A percentile compares a stretch with the other conserved stretches of the same genome.
Conservation (phyloP, 345 rosid genomes). For the Citropsis articulata region DNA sequence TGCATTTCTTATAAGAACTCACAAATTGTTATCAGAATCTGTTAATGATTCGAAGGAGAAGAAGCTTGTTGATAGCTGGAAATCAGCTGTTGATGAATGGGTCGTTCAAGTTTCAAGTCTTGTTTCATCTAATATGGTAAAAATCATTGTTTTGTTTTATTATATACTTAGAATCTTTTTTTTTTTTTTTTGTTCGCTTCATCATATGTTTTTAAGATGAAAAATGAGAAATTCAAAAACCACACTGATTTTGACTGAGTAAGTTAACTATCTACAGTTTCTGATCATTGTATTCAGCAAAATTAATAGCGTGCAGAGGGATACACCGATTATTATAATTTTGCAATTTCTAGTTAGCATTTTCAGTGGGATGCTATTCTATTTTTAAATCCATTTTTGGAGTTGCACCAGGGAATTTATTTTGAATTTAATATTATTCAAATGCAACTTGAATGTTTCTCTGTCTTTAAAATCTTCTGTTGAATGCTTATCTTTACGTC, state of each 20-base stretch:
- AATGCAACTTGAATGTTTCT: background rate
- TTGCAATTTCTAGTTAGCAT: background rate
- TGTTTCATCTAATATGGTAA: conserved; percentile 52
- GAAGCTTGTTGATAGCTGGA: conserved; percentile 44
- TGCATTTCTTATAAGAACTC: conserved; percentile 42
- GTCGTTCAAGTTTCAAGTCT: conserved; percentile 41
- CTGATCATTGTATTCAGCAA: background rate
- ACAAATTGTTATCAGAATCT: conserved; percentile 53
- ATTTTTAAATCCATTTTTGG: background rate
- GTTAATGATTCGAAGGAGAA: conserved; percentile 21
- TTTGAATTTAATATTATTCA: background rate
- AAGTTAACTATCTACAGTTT: background rate
- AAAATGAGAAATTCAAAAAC: background rate
- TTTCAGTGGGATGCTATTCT: background rate
- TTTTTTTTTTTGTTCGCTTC: background rate
- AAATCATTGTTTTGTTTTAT: background rate
- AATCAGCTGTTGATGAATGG: conserved; percentile 76
- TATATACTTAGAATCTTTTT: background rate
- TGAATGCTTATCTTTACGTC: conserved; percentile 11
- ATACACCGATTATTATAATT: background rate
- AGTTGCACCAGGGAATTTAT: background rate
- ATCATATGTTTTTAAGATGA: background rate
- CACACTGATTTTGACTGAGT: background rate
- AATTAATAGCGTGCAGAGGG: background rate
- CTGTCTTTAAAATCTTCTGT: background rate